Conservation (phyloP, 1,139 yeast genomes). For the Candida mesenterica region DNA sequence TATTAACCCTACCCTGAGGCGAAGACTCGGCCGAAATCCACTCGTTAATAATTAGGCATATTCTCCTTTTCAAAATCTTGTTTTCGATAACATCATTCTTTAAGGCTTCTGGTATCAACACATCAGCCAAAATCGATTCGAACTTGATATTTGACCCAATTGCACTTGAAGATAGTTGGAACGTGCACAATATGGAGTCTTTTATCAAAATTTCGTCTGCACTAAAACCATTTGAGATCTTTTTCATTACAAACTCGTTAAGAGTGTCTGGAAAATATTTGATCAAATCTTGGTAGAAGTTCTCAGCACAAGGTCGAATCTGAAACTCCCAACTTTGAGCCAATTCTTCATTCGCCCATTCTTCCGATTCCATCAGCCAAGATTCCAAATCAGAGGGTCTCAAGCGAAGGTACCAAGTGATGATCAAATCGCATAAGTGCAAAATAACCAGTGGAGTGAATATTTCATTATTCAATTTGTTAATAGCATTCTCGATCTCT, state of each 20-base stretch:
- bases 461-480: constrained; percentile 49
- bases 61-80: constrained; percentile 71
- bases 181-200: constrained; percentile 79
- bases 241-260: constrained; percentile 59
- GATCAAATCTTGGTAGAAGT: constrained; percentile 74
- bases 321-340: constrained; percentile 81
- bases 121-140: constrained; percentile 53
- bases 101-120: constrained; percentile 68
- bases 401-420: constrained; percentile 70
- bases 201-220: constrained; percentile 57
- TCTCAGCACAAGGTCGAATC: constrained; percentile 84
- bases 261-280: constrained; percentile 61
- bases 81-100: constrained; percentile 44
- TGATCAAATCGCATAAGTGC: constrained; percentile 62
- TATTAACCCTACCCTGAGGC: constrained; percentile 52
- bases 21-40: constrained; percentile 71
- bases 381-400: constrained; percentile 73
- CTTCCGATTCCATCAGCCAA: constrained; percentile 88
- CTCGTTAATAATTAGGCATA: constrained; percentile 71
- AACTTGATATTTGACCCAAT: constrained; percentile 65
- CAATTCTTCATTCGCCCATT: constrained; percentile 83
- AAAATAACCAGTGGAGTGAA: constrained; percentile 57
- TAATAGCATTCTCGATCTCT: constrained; percentile 60
- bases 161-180: constrained; percentile 71
- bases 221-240: constrained; percentile 54